phyloP scores from a whole-genome alignment of 768 basidiomycete species.

The Mycena epipterygia region DNA sequence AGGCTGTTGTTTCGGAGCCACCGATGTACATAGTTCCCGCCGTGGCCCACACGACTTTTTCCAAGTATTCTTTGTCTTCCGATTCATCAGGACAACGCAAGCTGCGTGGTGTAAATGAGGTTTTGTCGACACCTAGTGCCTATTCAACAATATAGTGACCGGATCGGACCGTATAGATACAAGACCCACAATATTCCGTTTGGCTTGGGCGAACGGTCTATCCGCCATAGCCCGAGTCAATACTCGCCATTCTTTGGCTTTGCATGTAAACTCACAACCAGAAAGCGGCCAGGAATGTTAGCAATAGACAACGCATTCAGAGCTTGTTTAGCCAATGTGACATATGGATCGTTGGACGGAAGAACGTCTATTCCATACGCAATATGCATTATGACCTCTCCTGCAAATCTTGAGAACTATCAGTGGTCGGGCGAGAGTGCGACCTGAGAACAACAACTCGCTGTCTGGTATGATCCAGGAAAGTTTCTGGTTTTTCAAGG shows the following conservation, averaged over 20 bases:
- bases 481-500: background rate
- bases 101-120: too few species aligned
- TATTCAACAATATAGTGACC: too few species aligned
- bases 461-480: background rate
- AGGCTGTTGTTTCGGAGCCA: too few species aligned
- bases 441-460: background rate
- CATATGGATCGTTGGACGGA: background rate
- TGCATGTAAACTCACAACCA: background rate
- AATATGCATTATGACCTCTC: background rate
- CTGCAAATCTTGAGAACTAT: background rate
- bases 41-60: too few species aligned
- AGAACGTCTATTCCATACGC: background rate
- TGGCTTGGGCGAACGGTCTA: background rate
- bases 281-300: background rate
- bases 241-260: background rate
- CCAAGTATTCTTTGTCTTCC: too few species aligned
- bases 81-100: too few species aligned
- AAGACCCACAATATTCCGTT: constrained; percentile 33
- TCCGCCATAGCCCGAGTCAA: background rate
- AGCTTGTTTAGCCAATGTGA: background rate
- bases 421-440: background rate
- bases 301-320: background rate
- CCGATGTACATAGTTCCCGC: too few species aligned
- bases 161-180: background rate
- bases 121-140: too few species aligned